These are phyloP conservation scores for Fusarium globosum DNA, from an alignment of 2,329 filamentous ascomycete genomes.

Conservation along the genomic window DNA sequence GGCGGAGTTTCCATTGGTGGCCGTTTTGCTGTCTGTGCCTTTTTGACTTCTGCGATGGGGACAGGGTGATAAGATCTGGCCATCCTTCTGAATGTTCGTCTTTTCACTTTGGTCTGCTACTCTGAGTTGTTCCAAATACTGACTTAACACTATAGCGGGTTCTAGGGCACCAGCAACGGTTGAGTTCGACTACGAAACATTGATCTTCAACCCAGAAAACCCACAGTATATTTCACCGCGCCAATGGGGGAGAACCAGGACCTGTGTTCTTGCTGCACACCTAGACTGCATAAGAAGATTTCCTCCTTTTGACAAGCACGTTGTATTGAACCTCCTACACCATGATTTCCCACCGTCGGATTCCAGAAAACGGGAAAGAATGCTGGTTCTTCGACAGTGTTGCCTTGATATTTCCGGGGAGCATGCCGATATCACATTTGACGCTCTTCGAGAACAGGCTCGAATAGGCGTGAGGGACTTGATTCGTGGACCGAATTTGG, in stretches of 20 bases:
- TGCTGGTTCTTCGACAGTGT: not conserved
- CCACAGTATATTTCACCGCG: slow-evolving; percentile 10
- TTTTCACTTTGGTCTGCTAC: not conserved
- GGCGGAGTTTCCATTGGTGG: not conserved
- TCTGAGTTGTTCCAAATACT: not conserved
- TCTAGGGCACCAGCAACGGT: not conserved
- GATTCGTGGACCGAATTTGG: not conserved
- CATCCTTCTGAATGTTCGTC: not conserved
- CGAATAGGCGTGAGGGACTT: not conserved
- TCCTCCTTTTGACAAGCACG: not conserved
- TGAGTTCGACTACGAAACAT: not conserved
- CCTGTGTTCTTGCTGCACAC: not conserved
- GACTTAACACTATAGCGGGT: not conserved
- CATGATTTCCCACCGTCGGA: not conserved
- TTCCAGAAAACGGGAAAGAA: not conserved
- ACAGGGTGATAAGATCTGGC: not conserved
- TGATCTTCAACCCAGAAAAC: slow-evolving; percentile 7
- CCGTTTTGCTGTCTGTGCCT: slow-evolving; percentile 9
- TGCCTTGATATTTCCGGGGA: not conserved
- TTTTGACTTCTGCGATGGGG: slow-evolving; percentile 12
- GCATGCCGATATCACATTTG: not conserved
- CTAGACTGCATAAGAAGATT: not conserved
- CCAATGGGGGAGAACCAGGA: not conserved
- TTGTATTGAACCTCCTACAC: not conserved
- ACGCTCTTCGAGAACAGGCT: slow-evolving; percentile 1